These are phyloP conservation scores for Pseudonitzschia multistriata DNA, from an alignment of 108 stramenopile species.

Conservation along the genomic window DNA sequence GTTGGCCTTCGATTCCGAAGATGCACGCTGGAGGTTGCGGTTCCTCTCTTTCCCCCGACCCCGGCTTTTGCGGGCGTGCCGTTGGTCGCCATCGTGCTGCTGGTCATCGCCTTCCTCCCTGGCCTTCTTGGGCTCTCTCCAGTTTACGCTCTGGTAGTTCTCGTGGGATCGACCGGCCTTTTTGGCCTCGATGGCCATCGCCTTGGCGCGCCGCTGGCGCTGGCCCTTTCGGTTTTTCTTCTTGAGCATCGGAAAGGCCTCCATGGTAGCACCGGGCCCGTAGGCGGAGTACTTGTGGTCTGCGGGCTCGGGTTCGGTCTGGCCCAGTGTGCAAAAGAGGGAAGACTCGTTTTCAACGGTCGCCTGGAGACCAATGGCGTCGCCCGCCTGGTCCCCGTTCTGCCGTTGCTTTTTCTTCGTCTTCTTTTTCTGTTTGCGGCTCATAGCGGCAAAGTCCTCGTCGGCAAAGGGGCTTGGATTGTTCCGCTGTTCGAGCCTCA, in stretches of 20 bases:
- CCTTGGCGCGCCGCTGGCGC: slow-evolving; percentile 75
- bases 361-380: neutral
- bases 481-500: slow-evolving; percentile 26
- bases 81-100: neutral
- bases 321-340: slow-evolving; percentile 25
- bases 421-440: neutral
- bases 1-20: neutral
- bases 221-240: slow-evolving; percentile 86
- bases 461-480: slow-evolving; percentile 4
- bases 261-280: slow-evolving; percentile 29
- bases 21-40: neutral
- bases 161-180: slow-evolving; percentile 51
- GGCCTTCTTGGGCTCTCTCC: slow-evolving; percentile 65
- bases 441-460: neutral
- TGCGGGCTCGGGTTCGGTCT: neutral
- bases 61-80: slow-evolving; percentile 5
- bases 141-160: slow-evolving; percentile 51
- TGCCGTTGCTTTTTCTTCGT: slow-evolving; percentile 33
- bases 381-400: neutral
- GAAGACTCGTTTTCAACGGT: slow-evolving; percentile 12
- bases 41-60: neutral
- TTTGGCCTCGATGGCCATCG: slow-evolving; percentile 65
- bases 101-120: slow-evolving; percentile 20
- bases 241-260: neutral
- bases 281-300: slow-evolving; percentile 16